Base-by-base conservation (phyloP, 768 basidiomycete genomes). In the Amanita rimosa region DNA sequence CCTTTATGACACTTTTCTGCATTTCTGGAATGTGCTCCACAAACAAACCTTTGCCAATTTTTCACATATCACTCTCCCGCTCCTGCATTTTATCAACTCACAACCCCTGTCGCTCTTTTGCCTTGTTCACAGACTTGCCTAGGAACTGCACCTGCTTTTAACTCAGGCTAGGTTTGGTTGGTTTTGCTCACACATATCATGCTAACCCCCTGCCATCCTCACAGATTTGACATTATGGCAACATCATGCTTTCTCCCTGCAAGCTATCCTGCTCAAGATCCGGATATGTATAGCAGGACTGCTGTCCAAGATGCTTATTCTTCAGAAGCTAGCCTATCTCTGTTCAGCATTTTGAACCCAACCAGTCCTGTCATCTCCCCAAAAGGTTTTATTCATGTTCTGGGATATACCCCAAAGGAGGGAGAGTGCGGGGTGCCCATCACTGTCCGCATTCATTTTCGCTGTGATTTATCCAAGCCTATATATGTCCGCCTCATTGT, bases 401-500 rank as follows among this genome's bases (percentile, higher is more conserved):
- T 78, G 54, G 75, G 72, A 52, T 88, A 78, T 63, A 66, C 74
- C 10, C 84, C 85, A 7, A 62, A 70, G 16, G 75, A 82, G 59
- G 89, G 87, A 50, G 72, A 74, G 53, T 64, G 71, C 17, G 83
- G 81, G 49, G 72, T 76, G 0, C 77, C 74, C 44, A 75, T 92
- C 58, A 70, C 76, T 31, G 79, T 85, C 54, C 71, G 74, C 54
- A 74, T 82, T 48, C 74, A 77, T 55, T 81, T 84, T 62, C 68
- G 67, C 55, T 71, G 70, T 52, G 67, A 67, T 11, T 64, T 64
- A 26, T 67, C 73, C 8, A 75, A 77, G 48, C 62, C 71, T 5
- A 72, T 85, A 33, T 79, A 73, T 51, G 75, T 90, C 19, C 79
- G 89, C 45, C 77, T 92, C 54, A 78, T 90, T 55, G 70, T 92